Base-by-base conservation (phyloP, 805 yeast species). In the Aciculoconidium aculeatum region DNA sequence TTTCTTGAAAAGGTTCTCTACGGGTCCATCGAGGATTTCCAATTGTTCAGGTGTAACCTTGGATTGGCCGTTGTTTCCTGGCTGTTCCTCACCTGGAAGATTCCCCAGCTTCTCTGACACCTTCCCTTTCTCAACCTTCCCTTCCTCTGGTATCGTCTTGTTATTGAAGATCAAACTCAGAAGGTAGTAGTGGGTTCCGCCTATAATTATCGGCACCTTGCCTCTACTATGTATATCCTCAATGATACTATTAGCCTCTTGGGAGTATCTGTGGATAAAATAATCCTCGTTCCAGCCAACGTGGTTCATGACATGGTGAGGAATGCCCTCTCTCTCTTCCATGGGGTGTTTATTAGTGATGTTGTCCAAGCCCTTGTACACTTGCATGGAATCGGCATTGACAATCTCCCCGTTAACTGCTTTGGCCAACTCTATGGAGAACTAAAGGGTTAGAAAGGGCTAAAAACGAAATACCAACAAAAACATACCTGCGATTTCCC, bases 301-400 rank as follows among this genome's bases (percentile, higher is more conserved):
- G 53, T 86, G 94, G 42, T 92, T 77, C 75, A 92, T 77, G 1
- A 92, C 77, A 61, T 88, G 95, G 48, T 92, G 98, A 0, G 75
- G 70, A 0, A 92, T 49, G 0, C 86, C 90, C 5, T 67, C 62
- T 20, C 95, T 63, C 41, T 90, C 96, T 0, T 59, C 62, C 1
- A 80, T 36, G 0, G 98, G 97, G 45, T 92, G 97, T 47, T 92
- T 92, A 47, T 92, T 92, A 10, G 98, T 84, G 36, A 92, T 85
- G 7, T 75, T 73, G 9, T 81, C 85, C 1, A 76, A 58, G 0
- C 74, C 78, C 21, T 64, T 58, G 54, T 92, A 92, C 66, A 92
- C 82, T 55, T 92, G 98, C 96, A 92, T 88, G 1, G 97, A 86
- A 51, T 92, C 98, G 0, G 95, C 95, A 55, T 92, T 92, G 39